These are phyloP conservation scores for Russula dissimulans DNA, from an alignment of 768 basidiomycete species.

Conservation along the genomic window DNA sequence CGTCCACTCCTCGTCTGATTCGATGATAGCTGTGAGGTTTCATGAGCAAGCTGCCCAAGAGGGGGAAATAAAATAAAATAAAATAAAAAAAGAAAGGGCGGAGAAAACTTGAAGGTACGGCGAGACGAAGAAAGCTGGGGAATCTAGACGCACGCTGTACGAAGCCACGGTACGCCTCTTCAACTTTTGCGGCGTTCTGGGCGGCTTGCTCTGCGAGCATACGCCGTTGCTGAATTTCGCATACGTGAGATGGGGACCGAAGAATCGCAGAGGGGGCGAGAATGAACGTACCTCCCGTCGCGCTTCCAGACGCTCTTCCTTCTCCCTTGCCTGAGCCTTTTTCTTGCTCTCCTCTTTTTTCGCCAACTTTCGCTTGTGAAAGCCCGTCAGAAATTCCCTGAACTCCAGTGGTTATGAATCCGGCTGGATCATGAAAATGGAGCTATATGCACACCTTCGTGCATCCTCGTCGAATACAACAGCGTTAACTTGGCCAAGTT, in stretches of 20 bases:
- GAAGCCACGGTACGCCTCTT: conserved; percentile 53
- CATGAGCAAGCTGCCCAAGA: too few species aligned
- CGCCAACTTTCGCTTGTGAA: conserved; percentile 84
- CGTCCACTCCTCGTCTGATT: conserved; percentile 39
- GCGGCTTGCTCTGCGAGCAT: conserved; percentile 67
- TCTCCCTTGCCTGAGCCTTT: conserved; percentile 68
- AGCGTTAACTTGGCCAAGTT: conserved; percentile 61
- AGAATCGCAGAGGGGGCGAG: background rate
- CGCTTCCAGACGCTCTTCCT: conserved; percentile 62
- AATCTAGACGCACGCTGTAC: conserved; percentile 1
- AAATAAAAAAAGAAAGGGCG: too few species aligned
- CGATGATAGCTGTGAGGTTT: conserved; percentile 15
- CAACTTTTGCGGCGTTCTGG: conserved; percentile 69
- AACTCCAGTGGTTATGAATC: background rate
- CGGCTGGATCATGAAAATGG: background rate
- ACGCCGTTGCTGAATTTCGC: conserved; percentile 52
- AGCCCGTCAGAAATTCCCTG: conserved; percentile 89
- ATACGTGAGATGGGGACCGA: background rate
- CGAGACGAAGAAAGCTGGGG: background rate
- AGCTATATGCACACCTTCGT: conserved; percentile 32
- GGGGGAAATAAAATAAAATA: too few species aligned
- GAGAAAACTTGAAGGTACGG: too few species aligned
- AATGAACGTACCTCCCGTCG: conserved; percentile 58
- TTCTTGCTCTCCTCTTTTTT: conserved; percentile 69
- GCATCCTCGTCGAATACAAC: conserved; percentile 83